Evolutionary conservation across 2,329 filamentous ascomycete species (phyloP), one percentile per base, ranked within the genome.

Genomic region (Macroventuria anomochaeta): DNA sequence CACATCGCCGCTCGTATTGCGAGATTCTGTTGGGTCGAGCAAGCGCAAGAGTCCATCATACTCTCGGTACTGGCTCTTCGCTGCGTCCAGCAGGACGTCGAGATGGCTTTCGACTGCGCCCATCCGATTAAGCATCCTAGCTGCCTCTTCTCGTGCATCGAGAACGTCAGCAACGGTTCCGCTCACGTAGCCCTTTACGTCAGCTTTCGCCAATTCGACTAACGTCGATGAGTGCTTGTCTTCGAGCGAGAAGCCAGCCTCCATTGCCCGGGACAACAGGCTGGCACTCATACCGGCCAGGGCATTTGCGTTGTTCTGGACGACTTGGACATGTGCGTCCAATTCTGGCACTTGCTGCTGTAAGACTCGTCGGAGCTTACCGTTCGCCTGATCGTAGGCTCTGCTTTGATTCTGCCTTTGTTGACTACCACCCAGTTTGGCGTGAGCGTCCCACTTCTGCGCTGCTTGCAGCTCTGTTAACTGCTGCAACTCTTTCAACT

Each of bases 381-480:
- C 13, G 3, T 53, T 38, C 13, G 39, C 46, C n/a, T 26, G 20
- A 4, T 36, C 36, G 10, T 42, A 53, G 8, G n/a, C 7, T 8
- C 31, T 15, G 12, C 3, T 32, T 2, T 37, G 37, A 5, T 20
- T 12, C 10, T n/a, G 25, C 25, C 20, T 18, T 1, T 15, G 10
- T 18, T 25, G 33, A 6, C 13, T 3, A 7, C 26, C n/a, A 2
- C 25, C 13, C 11, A 38, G 11, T 26, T 13, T 31, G 2, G 12
- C 15, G 18, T n/a, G 18, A 57, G 39, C 40, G 0, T 34, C 49
- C 28, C 36, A 51, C 12, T 62, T 61, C 42, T 62, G 64, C 15
- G 57, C 59, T 13, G 57, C 47, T 38, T 62, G 65, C 5, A 54
- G 49, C 5, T 56, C 34, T 8, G 55, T 47, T 23, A 66, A 32